Conservation (phyloP, 2,329 filamentous ascomycete species). For the Colletotrichum sp. region DNA sequence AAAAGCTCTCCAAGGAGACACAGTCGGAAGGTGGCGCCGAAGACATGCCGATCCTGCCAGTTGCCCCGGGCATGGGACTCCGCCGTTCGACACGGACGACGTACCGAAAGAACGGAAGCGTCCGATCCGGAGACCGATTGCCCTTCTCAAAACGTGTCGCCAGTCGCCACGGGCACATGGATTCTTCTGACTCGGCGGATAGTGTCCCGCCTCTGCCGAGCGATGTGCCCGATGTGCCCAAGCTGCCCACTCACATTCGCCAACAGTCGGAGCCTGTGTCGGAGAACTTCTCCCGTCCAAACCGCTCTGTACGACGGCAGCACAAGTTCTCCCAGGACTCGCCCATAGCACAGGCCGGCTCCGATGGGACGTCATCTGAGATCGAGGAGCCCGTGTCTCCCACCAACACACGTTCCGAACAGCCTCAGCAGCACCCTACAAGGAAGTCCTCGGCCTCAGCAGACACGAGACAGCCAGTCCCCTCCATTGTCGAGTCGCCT, state of each 20-base stretch:
- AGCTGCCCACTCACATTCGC: conserved; percentile 60
- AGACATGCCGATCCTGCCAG: conserved; percentile 86
- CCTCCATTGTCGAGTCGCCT: conserved; percentile 71
- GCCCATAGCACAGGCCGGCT: conserved; percentile 56
- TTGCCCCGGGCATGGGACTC: conserved; percentile 77
- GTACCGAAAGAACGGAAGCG: conserved; percentile 84
- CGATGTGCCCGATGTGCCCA: conserved; percentile 53
- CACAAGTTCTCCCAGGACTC: conserved; percentile 55
- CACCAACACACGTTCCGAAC: conserved; percentile 26
- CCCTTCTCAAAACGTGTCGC: conserved; percentile 76
- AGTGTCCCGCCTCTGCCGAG: conserved; percentile 34
- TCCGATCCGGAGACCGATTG: conserved; percentile 78
- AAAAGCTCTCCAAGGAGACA: conserved; percentile 68
- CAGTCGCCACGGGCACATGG: conserved; percentile 64
- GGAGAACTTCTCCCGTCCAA: conserved; percentile 69
- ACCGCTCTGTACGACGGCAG: conserved; percentile 50
- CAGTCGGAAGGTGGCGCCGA: conserved; percentile 56
- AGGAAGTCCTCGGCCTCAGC: conserved; percentile 36
- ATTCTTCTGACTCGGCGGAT: conserved; percentile 41
- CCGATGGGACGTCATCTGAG: conserved; percentile 42
- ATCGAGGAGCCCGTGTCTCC: conserved; percentile 25
- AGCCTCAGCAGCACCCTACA: conserved; percentile 36
- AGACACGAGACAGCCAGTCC: conserved; percentile 44
- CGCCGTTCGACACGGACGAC: conserved; percentile 91
- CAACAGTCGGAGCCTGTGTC: conserved; percentile 73